phyloP scores from a whole-genome alignment of 2,329 filamentous ascomycete species.

The Elsinoe ampelina region DNA sequence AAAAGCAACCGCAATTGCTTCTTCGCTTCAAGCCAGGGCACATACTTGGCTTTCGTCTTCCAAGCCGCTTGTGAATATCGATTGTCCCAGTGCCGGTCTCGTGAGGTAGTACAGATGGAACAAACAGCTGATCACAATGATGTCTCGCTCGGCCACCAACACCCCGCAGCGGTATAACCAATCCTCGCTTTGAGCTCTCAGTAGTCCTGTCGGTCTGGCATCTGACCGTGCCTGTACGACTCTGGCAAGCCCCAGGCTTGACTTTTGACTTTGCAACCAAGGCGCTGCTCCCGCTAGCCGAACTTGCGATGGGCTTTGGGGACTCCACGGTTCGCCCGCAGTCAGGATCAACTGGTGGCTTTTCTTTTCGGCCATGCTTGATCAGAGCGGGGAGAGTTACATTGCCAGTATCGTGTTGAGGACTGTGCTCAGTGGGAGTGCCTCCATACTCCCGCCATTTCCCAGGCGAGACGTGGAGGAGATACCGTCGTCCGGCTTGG shows the following conservation, averaged over 20 bases:
- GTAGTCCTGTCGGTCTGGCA: neutral
- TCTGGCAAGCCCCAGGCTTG: neutral
- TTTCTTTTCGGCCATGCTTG: neutral
- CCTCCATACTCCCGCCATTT: neutral
- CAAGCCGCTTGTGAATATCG: constrained; percentile 7
- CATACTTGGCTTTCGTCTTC: neutral
- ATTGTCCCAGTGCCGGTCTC: neutral
- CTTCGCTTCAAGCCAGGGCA: neutral
- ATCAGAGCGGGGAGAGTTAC: constrained; percentile 5
- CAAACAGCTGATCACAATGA: constrained; percentile 9
- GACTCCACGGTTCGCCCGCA: neutral
- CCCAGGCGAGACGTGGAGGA: neutral
- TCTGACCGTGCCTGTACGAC: neutral
- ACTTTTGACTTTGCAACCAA: neutral
- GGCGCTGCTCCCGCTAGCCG: neutral
- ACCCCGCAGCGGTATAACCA: neutral
- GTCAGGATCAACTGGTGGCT: neutral
- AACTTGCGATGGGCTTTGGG: constrained; percentile 6
- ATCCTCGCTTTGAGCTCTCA: neutral
- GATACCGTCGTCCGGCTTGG: neutral
- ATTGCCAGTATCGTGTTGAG: neutral
- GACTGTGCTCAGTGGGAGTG: neutral
- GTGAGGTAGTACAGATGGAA: neutral
- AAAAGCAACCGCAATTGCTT: neutral
- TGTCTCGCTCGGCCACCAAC: neutral